Percentiles rank a stretch among this genome's conserved stretches.
These are phyloP conservation scores for Aspergillus affinis DNA, from an alignment of 495 filamentous ascomycete genomes.

Conservation along the genomic window DNA sequence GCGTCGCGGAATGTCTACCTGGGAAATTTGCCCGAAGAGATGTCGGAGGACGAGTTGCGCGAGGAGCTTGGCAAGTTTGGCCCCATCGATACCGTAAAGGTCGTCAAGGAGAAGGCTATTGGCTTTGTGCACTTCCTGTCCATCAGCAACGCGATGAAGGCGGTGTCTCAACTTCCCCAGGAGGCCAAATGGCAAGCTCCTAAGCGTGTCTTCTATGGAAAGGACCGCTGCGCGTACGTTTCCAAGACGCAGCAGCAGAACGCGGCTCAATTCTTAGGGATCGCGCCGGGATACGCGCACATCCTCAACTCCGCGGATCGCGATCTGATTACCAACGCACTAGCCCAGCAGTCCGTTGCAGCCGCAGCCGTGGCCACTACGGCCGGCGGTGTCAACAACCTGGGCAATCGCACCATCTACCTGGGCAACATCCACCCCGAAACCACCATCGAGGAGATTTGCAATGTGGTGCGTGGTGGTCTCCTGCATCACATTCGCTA, in stretches of 20 bases:
- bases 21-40: conserved; percentile 87
- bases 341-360: conserved; percentile 96
- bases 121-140: conserved; percentile 98
- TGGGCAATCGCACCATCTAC: conserved; percentile 97
- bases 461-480: conserved; percentile 92
- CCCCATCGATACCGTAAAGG: conserved; percentile 94
- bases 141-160: conserved; percentile 97
- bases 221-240: conserved; percentile 96
- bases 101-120: conserved; percentile 97
- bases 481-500: conserved; percentile 97
- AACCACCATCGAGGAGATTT: conserved; percentile 98
- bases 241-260: conserved; percentile 99
- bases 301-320: conserved; percentile 93
- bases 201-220: conserved; percentile 95
- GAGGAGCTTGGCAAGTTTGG: conserved; percentile 97
- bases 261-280: conserved; percentile 95
- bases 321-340: conserved; percentile 90
- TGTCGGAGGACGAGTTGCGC: conserved; percentile 85
- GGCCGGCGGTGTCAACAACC: conserved; percentile 92
- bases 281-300: conserved; percentile 95
- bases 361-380: conserved; percentile 95
- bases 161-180: conserved; percentile 94
- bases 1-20: conserved; percentile 98
- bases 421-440: conserved; percentile 98
- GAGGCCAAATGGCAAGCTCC: conserved; percentile 96